Conservation (phyloP, 208 protist genomes). For the Trichomonas gallinae region DNA sequence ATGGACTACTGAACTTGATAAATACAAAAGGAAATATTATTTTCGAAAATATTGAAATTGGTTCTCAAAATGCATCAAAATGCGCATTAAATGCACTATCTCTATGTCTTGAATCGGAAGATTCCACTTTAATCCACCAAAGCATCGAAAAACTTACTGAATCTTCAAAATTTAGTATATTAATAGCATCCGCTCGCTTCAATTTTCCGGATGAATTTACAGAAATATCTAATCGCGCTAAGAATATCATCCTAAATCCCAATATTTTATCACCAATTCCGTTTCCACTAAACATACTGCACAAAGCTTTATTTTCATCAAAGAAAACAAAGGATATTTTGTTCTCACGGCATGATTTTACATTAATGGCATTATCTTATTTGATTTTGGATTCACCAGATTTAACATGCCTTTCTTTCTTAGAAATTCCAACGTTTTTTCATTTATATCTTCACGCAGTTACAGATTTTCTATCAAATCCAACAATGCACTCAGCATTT, state of each 20-base stretch:
- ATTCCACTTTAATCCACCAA: not conserved
- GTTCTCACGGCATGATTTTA: not conserved
- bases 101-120: not conserved
- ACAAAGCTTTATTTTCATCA: not conserved
- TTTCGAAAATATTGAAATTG: not conserved
- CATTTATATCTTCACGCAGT: not conserved
- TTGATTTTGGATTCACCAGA: not conserved
- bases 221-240: not conserved
- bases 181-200: not conserved
- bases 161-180: not conserved
- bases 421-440: not conserved
- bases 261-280: not conserved
- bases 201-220: not conserved
- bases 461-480: not conserved
- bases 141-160: not conserved
- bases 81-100: not conserved
- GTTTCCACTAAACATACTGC: not conserved
- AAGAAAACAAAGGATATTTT: not conserved
- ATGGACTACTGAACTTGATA: not conserved
- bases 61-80: not conserved
- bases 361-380: not conserved
- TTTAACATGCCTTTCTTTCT: not conserved
- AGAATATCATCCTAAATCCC: not conserved
- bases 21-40: not conserved
- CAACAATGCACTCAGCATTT: not conserved